Percentiles rank a stretch among this genome's conserved stretches.
These are phyloP conservation scores for Helicostylum pulchrum DNA, from an alignment of 192 early-diverging fungal genomes.

Conservation along the genomic window DNA sequence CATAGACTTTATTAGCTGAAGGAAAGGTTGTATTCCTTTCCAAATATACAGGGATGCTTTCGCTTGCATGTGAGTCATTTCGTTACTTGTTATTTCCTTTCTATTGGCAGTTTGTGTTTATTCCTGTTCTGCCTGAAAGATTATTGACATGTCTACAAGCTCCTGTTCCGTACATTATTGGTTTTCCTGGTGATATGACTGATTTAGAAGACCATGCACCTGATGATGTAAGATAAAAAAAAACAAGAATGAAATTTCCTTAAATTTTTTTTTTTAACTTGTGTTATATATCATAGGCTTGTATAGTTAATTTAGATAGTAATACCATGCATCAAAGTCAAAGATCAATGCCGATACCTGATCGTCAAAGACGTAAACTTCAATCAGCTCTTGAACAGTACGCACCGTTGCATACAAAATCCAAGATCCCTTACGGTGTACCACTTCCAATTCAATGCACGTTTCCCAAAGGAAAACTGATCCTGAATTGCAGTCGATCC, in stretches of 20 bases:
- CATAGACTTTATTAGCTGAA: conserved; percentile 56
- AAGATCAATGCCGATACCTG: conserved; percentile 48
- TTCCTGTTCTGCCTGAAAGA: conserved; percentile 66
- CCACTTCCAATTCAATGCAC: conserved; percentile 57
- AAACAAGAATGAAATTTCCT: neutral
- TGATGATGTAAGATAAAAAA: conserved; percentile 53
- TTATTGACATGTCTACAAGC: conserved; percentile 58
- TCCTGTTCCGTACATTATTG: conserved; percentile 78
- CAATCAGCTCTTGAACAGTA: conserved; percentile 55
- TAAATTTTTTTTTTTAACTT: neutral
- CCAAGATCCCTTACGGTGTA: conserved; percentile 44
- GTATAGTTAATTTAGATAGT: conserved; percentile 70
- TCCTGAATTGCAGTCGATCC: conserved; percentile 39
- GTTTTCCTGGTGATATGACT: conserved; percentile 53
- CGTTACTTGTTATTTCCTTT: conserved; percentile 67
- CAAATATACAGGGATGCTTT: conserved; percentile 64
- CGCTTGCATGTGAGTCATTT: conserved; percentile 61
- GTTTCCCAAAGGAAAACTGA: conserved; percentile 54
- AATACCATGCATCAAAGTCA: conserved; percentile 51
- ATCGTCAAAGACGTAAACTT: conserved; percentile 63
- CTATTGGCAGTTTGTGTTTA: conserved; percentile 75
- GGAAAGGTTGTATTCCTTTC: conserved; percentile 73
- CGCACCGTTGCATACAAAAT: conserved; percentile 39
- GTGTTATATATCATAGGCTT: conserved; percentile 35
- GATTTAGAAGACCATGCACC: conserved; percentile 53